Conservation (phyloP, 2,329 filamentous ascomycete genomes). For the Epichloe baconii region DNA sequence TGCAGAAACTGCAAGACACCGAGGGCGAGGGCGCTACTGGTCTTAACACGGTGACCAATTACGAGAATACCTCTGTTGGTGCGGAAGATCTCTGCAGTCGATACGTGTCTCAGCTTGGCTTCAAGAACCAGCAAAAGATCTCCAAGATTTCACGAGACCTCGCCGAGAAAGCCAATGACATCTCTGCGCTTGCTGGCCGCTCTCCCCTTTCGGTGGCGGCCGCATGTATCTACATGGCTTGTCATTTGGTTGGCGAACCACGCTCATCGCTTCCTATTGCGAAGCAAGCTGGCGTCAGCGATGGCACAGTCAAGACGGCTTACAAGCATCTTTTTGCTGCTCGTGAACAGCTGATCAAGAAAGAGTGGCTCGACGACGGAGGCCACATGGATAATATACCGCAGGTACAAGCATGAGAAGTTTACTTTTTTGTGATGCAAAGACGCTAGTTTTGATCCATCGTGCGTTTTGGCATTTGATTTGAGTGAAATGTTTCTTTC, state of each 20-base stretch:
- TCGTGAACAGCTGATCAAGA: slow-evolving; percentile 59
- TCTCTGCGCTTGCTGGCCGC: slow-evolving; percentile 76
- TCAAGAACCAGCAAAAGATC: slow-evolving; percentile 57
- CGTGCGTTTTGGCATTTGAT: neutral
- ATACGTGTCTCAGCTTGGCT: slow-evolving; percentile 73
- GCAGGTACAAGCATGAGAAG: slow-evolving; percentile 19
- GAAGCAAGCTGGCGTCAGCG: slow-evolving; percentile 73
- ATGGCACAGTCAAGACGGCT: slow-evolving; percentile 90
- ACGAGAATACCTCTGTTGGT: slow-evolving; percentile 65
- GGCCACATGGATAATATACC: slow-evolving; percentile 63
- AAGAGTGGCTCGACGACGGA: slow-evolving; percentile 61
- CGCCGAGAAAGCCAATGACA: slow-evolving; percentile 62
- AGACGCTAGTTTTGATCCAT: neutral
- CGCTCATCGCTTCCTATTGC: slow-evolving; percentile 82
- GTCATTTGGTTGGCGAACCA: slow-evolving; percentile 67
- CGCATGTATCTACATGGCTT: slow-evolving; percentile 93
- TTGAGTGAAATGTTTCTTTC: neutral
- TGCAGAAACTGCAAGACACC: slow-evolving; percentile 58
- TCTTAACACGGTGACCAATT: slow-evolving; percentile 49
- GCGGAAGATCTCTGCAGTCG: slow-evolving; percentile 77
- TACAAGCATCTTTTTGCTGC: slow-evolving; percentile 79
- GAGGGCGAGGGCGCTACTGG: slow-evolving; percentile 31
- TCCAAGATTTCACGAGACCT: slow-evolving; percentile 70
- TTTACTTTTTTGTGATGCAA: neutral
- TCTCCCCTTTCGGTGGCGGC: slow-evolving; percentile 90